Evolutionary conservation across 2,329 filamentous ascomycete species (phyloP).

Genomic region (Ophiostoma sp.): DNA sequence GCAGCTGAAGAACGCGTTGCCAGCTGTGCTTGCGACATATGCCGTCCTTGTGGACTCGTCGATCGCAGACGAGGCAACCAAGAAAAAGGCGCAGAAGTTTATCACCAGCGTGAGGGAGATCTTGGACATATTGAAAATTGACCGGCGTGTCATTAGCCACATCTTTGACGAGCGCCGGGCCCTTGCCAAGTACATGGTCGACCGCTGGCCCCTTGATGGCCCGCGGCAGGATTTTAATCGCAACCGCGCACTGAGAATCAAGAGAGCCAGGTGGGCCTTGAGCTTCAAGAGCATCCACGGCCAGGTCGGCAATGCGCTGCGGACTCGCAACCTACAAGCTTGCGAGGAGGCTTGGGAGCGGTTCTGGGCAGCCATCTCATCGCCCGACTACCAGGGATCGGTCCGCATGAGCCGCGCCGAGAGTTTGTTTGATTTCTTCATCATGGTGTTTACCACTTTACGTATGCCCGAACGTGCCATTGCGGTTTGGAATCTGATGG

Average conservation of each 20-base stretch:
- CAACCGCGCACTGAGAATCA: not conserved
- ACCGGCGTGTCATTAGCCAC: conserved; percentile 23
- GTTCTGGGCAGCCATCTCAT: conserved; percentile 31
- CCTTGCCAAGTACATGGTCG: conserved; percentile 27
- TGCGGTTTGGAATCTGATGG: conserved; percentile 41
- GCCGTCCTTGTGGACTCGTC: conserved; percentile 36
- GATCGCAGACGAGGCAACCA: conserved; percentile 25
- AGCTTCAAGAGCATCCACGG: conserved; percentile 27
- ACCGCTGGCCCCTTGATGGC: conserved; percentile 23
- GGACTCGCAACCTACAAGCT: conserved; percentile 28
- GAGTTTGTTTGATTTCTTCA: conserved; percentile 36
- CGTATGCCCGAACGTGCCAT: conserved; percentile 32
- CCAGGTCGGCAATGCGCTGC: conserved; percentile 32
- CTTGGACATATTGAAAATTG: conserved; percentile 23
- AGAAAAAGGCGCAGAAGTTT: conserved; percentile 30
- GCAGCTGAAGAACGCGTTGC: conserved; percentile 31
- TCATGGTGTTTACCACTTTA: conserved; percentile 35
- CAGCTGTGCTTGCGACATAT: conserved; percentile 39
- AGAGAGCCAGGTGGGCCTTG: not conserved
- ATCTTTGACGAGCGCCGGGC: conserved; percentile 26
- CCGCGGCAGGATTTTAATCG: not conserved
- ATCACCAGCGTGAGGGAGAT: conserved; percentile 29
- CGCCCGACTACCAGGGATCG: conserved; percentile 26
- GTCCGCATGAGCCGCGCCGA: conserved; percentile 24
- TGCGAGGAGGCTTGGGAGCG: conserved; percentile 31